phyloP scores from a whole-genome alignment of 2,329 filamentous ascomycete species.

The Xylariomycetidae sp. region DNA sequence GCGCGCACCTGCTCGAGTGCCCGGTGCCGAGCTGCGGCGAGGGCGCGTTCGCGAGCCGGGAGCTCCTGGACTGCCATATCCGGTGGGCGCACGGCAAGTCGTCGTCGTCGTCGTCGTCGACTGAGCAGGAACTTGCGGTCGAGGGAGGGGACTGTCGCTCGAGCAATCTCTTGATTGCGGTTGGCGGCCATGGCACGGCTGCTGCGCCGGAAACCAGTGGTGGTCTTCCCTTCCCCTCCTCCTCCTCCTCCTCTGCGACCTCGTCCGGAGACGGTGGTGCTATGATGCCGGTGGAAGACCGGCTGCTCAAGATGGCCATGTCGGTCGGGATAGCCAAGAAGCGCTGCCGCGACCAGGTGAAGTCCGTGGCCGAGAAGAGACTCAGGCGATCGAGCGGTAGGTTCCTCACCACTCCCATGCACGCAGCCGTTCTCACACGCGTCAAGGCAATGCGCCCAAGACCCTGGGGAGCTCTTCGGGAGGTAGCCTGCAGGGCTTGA shows the following conservation, averaged over 20 bases:
- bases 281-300: constrained; percentile 13
- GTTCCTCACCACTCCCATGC: constrained; percentile 10
- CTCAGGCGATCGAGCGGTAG: constrained; percentile 21
- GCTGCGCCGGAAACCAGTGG: too few relatives aligned
- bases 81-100: constrained; percentile 26
- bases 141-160: constrained; percentile 10
- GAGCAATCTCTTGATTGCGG: constrained; percentile 9
- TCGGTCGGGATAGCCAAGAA: constrained; percentile 28
- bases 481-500: too few relatives aligned
- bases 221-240: too few relatives aligned
- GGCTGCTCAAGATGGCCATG: constrained; percentile 21
- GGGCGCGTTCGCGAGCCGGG: constrained; percentile 26
- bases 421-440: too few relatives aligned
- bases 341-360: constrained; percentile 30
- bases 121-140: constrained; percentile 10
- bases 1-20: constrained; percentile 37
- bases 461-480: too few relatives aligned
- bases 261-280: constrained; percentile 1
- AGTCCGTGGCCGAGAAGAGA: constrained; percentile 29
- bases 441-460: too few relatives aligned
- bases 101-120: too few relatives aligned
- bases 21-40: constrained; percentile 34
- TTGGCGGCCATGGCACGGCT: too few relatives aligned
- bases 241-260: not conserved
- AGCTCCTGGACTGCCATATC: constrained; percentile 33